These are phyloP conservation scores for carrot (Daucus carota) DNA, from an alignment of 129 eudicot genomes.

Conservation along the genomic window DH1_v3.0 NC_030381.2:46595001-46595500, in stretches of 20 bases:
- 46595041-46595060: not conserved
- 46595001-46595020: not conserved
- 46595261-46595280: constrained; percentile 92
- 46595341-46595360: constrained; percentile 23
- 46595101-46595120: constrained; percentile 78
- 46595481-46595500: constrained; percentile 91
- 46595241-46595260: not conserved
- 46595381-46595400: not conserved
- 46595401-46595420: not conserved
- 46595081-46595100: constrained; percentile 40
- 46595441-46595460: constrained; percentile 71
- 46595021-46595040: not conserved
- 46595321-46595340: constrained; percentile 98
- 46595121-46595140: constrained; percentile 73
- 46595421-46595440: constrained; percentile 61
- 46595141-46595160: constrained; percentile 95
- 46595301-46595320: constrained; percentile 81
- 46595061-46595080: not conserved
- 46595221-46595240: not conserved
- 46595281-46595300: constrained; percentile 85
- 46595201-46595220: not conserved
- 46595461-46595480: constrained; percentile 91
- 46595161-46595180: constrained; percentile 89
- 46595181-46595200: not conserved
- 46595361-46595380: not conserved